These are phyloP conservation scores for Inosperma sp. DNA, from an alignment of 768 basidiomycete species.

Conservation along the genomic window DNA sequence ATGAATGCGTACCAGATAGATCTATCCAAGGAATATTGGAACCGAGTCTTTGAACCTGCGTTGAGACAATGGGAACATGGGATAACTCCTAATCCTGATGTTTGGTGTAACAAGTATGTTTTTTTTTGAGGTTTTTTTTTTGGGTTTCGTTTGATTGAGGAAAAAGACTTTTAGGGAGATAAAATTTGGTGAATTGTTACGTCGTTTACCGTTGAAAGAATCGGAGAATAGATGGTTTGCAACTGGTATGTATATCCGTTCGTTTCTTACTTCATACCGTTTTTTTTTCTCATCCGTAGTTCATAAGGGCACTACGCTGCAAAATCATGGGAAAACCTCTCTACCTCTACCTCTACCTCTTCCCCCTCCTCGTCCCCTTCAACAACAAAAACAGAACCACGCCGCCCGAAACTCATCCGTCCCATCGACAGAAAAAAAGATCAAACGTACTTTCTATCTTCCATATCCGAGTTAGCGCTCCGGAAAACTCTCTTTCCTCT, in stretches of 20 bases:
- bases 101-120: slow-evolving; percentile 80
- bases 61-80: slow-evolving; percentile 74
- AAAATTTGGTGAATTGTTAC: slow-evolving; percentile 83
- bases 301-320: slow-evolving; percentile 79
- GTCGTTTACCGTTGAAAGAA: slow-evolving; percentile 43
- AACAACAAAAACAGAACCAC: no score
- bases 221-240: slow-evolving; percentile 63
- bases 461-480: slow-evolving; percentile 63
- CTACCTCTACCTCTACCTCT: slow-evolving; percentile 9
- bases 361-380: no score
- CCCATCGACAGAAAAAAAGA: slow-evolving; percentile 67
- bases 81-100: slow-evolving; percentile 87
- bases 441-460: slow-evolving; percentile 88
- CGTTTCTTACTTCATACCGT: background rate
- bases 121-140: background rate
- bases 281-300: background rate
- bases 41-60: slow-evolving; percentile 83
- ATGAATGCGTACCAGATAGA: no score
- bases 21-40: slow-evolving; percentile 89
- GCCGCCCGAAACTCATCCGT: slow-evolving; percentile 52
- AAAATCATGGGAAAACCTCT: slow-evolving; percentile 49
- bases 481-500: slow-evolving; percentile 77
- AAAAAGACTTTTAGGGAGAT: slow-evolving; percentile 57
- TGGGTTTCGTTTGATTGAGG: background rate
- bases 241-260: slow-evolving; percentile 50